phyloP scores from a whole-genome alignment of 371 early-diverging fungal species.

The Lichtheimia ramosa region DNA sequence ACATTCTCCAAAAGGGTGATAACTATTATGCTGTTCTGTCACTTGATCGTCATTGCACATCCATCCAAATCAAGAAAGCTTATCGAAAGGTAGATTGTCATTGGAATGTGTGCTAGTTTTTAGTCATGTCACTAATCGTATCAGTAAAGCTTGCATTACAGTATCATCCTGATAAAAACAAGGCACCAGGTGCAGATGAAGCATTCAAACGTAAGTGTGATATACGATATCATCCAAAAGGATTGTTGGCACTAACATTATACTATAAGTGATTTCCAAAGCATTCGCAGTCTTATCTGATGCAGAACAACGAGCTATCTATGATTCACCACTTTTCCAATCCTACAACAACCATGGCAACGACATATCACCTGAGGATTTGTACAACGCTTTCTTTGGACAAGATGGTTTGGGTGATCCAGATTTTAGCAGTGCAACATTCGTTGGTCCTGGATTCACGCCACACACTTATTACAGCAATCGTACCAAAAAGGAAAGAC shows the following conservation, averaged over 20 bases:
- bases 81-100: conserved; percentile 84
- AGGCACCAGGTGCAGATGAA: conserved; percentile 94
- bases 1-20: conserved; percentile 65
- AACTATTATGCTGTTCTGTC: conserved; percentile 93
- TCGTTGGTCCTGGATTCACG: conserved; percentile 44
- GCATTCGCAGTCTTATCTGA: conserved; percentile 89
- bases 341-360: conserved; percentile 33
- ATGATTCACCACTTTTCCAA: conserved; percentile 50
- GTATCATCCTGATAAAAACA: conserved; percentile 98
- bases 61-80: conserved; percentile 92
- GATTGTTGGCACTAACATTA: not conserved
- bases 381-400: conserved; percentile 96
- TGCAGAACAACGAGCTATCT: conserved; percentile 77
- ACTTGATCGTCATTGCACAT: conserved; percentile 75
- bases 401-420: conserved; percentile 51
- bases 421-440: conserved; percentile 50
- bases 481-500: conserved; percentile 8
- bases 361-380: conserved; percentile 89
- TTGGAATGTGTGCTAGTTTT: not conserved
- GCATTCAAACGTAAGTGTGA: conserved; percentile 85
- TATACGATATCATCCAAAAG: not conserved
- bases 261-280: conserved; percentile 74
- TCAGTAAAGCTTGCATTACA: conserved; percentile 79
- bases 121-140: not conserved
- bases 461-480: conserved; percentile 9